Percentiles rank a stretch among this genome's conserved stretches.
Evolutionary conservation across 1,284 basidiomycete species (phyloP).

Genomic region (Lignosus rhinocerotis): DNA sequence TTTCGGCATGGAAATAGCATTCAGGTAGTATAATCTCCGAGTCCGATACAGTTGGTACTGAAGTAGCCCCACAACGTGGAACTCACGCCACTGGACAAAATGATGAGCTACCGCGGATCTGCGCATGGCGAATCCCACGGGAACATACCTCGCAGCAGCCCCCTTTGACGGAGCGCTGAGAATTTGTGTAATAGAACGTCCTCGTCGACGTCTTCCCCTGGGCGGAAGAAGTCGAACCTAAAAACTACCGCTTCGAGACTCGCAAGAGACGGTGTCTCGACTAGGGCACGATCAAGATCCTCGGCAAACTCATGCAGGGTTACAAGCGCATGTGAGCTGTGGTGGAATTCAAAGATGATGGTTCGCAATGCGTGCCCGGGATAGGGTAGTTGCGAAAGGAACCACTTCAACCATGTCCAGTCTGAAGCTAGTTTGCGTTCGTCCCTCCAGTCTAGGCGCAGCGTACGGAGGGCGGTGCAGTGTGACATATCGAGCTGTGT

Average conservation of each 20-base stretch:
- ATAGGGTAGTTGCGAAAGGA: constrained; percentile 5
- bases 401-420: constrained; percentile 15
- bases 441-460: constrained; percentile 16
- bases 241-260: constrained; percentile 1
- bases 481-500: constrained; percentile 12
- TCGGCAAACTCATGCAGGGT: constrained; percentile 10
- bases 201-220: constrained; percentile 9
- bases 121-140: background rate
- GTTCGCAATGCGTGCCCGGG: background rate
- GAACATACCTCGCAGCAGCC: constrained; percentile 3
- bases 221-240: constrained; percentile 7
- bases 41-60: too few relatives aligned
- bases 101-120: background rate
- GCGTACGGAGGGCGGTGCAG: constrained; percentile 6
- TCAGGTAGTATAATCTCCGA: too few relatives aligned
- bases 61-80: background rate
- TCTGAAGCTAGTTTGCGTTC: constrained; percentile 11
- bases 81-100: background rate
- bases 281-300: constrained; percentile 7
- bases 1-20: too few relatives aligned
- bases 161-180: background rate
- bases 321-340: constrained; percentile 18
- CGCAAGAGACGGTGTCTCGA: background rate
- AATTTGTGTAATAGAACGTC: constrained; percentile 4
- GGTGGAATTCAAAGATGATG: constrained; percentile 12